Percentiles rank a stretch among this genome's conserved stretches.
phyloP scores from a whole-genome alignment of 805 yeast species.

The Starmerella bombicola region DNA sequence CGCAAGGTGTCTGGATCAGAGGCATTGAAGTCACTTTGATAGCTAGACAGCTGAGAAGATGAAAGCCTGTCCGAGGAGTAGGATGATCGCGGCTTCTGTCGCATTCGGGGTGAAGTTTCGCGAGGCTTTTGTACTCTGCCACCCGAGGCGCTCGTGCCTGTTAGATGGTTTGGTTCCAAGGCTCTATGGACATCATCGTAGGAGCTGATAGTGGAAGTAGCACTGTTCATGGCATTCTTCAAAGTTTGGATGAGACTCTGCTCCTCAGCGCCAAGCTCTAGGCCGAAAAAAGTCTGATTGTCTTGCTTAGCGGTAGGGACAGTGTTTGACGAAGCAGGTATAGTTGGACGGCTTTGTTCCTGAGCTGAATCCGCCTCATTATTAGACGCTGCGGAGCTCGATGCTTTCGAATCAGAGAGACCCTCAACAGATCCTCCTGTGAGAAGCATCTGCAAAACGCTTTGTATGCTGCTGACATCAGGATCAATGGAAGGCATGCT shows the following conservation, averaged over 20 bases:
- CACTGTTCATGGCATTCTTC: conserved; percentile 7
- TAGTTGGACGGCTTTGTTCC: background rate
- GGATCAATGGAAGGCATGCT: conserved; percentile 16
- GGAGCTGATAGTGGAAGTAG: background rate
- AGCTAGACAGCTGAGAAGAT: background rate
- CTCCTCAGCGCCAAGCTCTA: conserved; percentile 12
- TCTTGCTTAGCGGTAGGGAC: background rate
- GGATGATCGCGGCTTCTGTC: background rate
- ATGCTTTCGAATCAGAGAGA: background rate
- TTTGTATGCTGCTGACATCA: conserved; percentile 19
- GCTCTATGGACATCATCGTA: background rate
- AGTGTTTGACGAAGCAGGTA: background rate
- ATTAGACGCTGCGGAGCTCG: background rate
- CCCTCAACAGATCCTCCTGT: conserved; percentile 1
- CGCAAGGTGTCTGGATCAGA: conserved; percentile 24
- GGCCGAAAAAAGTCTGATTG: background rate
- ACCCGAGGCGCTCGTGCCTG: background rate
- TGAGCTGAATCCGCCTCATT: background rate
- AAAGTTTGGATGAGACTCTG: conserved; percentile 13
- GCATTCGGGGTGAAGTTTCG: background rate
- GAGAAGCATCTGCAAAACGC: conserved; percentile 16
- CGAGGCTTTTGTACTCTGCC: background rate
- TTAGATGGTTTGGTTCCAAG: background rate
- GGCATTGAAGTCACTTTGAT: conserved; percentile 14
- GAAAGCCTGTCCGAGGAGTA: background rate